Base-by-base conservation (phyloP, 116 monocot species). In the Iris pallida region DNA sequence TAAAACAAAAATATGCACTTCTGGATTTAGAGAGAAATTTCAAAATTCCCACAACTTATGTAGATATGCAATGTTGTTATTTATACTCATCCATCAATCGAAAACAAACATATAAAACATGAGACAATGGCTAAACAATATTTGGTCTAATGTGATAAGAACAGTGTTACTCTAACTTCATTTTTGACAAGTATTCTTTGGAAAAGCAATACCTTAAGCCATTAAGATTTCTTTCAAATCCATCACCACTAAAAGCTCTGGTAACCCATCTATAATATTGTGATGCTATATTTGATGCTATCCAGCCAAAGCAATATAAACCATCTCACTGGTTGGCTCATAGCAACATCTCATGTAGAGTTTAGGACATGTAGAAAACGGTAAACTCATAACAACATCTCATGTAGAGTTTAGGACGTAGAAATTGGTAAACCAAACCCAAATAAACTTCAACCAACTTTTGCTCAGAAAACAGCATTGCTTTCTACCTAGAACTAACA, bases 271-370 rank as follows among this genome's bases (percentile, higher is more conserved):
- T 19, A n/a, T 58, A 63, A 68, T 80, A 68, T 76, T 80, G 59
- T 97, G 81, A 55, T 83, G 79, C 97, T 93, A 97, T 53, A 92
- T 90, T 80, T 97, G 93, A 80, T 97, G 97, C 41, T 92, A 93
- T 7, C 97, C 92, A 70, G 97, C 97, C 93, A 97, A 90, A 65
- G 97, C 97, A 71, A 92, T 97, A 66, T 97, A 97, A n/a, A 92
- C 59, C 41, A 74, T 78, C 66, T 90, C 90, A 76, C 76, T 85
- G 18, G 42, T 65, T 19, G 92, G 79, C 3, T 90, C 80, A 82
- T 83, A 90, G 79, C 93, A 42, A 97, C 78, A 85, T 97, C 97
- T 93, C 97, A 97, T 46, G 97, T 92, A 72, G 97, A 97, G 85
- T 97, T 97, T 45, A 97, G 66, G 47, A 83, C 90, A 92, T 97